Evolutionary conservation across 768 basidiomycete genomes (phyloP).

Genomic region (Mycena maculata): DNA sequence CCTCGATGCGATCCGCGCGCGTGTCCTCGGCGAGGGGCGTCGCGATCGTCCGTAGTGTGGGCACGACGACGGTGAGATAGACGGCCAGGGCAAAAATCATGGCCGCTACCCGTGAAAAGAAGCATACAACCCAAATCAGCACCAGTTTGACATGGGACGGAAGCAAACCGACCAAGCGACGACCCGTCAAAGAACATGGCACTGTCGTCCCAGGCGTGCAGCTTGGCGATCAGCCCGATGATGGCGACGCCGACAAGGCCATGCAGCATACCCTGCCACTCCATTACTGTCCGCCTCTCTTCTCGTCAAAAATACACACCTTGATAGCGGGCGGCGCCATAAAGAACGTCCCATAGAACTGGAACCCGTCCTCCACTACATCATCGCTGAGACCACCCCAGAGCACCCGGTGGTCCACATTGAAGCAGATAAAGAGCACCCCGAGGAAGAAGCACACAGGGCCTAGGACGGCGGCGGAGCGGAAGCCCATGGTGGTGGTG

Average conservation of each 20-base stretch:
- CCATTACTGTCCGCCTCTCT: background rate
- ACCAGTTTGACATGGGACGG: too few species aligned
- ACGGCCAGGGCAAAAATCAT: conserved; percentile 83
- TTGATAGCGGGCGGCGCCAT: conserved; percentile 95
- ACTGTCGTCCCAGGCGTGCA: conserved; percentile 90
- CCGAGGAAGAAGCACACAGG: conserved; percentile 93
- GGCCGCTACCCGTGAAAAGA: conserved; percentile 57
- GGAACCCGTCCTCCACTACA: conserved; percentile 79
- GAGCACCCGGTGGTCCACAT: conserved; percentile 88
- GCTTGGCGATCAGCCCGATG: conserved; percentile 78
- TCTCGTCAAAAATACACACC: conserved; percentile 51
- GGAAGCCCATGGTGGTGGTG: conserved; percentile 79
- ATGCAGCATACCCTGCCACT: conserved; percentile 84
- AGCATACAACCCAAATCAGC: conserved; percentile 20
- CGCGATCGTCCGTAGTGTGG: conserved; percentile 80
- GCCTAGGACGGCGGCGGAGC: conserved; percentile 87
- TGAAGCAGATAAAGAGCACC: conserved; percentile 85
- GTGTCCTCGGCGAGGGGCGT: conserved; percentile 69
- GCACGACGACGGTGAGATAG: conserved; percentile 87
- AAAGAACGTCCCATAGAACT: conserved; percentile 93
- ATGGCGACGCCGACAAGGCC: conserved; percentile 85
- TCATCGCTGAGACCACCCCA: conserved; percentile 76
- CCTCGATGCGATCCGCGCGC: conserved; percentile 75
- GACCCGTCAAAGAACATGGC: conserved; percentile 96
- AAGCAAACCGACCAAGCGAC: conserved; percentile 73